Conservation (phyloP, 257 asterid species). For the Solanum pinnatisectum region DNA sequence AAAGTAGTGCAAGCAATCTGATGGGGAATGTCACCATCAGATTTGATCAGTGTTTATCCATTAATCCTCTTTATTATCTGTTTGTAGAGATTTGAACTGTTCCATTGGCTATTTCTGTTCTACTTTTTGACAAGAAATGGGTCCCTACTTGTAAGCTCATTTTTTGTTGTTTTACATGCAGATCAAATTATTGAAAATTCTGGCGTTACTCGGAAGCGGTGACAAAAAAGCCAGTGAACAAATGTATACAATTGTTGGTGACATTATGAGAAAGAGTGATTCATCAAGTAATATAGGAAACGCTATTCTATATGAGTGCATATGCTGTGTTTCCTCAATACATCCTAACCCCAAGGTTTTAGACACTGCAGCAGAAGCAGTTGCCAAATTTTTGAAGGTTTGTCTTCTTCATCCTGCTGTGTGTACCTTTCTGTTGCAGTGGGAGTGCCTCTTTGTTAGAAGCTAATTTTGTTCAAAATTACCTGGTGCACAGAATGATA, state of each 20-base stretch:
- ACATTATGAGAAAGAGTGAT: conserved; percentile 78
- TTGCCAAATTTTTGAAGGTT: conserved; percentile 82
- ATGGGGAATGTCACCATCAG: neutral
- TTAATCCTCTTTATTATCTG: neutral
- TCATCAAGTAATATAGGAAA: conserved; percentile 85
- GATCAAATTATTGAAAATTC: conserved; percentile 86
- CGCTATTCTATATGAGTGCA: conserved; percentile 87
- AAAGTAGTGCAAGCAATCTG: neutral
- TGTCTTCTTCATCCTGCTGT: conserved; percentile 13
- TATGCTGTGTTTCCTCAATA: conserved; percentile 81
- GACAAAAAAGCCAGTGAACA: conserved; percentile 95
- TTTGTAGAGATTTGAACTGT: neutral
- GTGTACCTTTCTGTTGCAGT: neutral
- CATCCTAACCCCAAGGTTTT: conserved; percentile 81
- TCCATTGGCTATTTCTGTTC: neutral
- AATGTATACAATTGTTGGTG: conserved; percentile 86
- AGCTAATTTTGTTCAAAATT: conserved; percentile 3
- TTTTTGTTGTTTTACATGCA: conserved; percentile 13
- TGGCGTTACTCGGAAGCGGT: conserved; percentile 67
- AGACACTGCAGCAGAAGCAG: conserved; percentile 85
- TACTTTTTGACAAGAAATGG: neutral
- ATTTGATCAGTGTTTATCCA: neutral
- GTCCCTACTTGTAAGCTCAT: neutral
- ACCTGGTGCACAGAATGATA: conserved; percentile 67
- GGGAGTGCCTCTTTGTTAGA: neutral